Base-by-base conservation (phyloP, 495 filamentous ascomycete species). In the Xylaria longipes region DNA sequence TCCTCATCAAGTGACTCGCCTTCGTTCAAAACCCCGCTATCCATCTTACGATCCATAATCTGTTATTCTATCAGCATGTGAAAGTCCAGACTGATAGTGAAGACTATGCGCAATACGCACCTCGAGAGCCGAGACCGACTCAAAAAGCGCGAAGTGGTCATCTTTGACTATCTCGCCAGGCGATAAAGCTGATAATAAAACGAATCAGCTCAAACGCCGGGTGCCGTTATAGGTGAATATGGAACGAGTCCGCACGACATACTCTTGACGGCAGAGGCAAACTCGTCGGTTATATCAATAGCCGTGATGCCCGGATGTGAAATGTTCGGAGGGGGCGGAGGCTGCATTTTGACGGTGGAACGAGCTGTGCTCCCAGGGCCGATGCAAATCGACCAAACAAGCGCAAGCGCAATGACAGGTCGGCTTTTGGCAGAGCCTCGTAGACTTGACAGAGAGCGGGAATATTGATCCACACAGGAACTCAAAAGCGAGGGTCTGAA, bases 31-130 rank as follows among this genome's bases (percentile, higher is more conserved):
- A 90, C 92, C 39, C 96, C 96, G 77, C 93, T 97, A 78, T 99
- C 96, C 96, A 99, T 98, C 80, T 98, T 99, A 0, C 91, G 90
- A 77, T 99, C 96, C 94, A 97, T 97, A 70, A 99, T 95, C 96
- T 99, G 62, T 29, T 9, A 14, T 17, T 48, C 33, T 56, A 56
- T 65, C 11, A 57, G 35, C 37, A 66, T 20, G 29, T 50, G 15
- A 50, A 60, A 33, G 2, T 50, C 6, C 3, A 50, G 25, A 37
- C 15, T 9, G 66, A 20, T 48, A 31, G 8, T 65, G 56, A 27
- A 31, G 56, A 69, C 54, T 50, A 62, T 29, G 63, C 25, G 22
- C 25, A 33, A 27, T 20, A 66, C 61, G 64, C 56, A 95, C 96
- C 91, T 99, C 96, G 72, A 99, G 85, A 75, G 97, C 95, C 70